Conservation (phyloP, 2,329 filamentous ascomycete species). For the Fonsecaea erecta region DNA sequence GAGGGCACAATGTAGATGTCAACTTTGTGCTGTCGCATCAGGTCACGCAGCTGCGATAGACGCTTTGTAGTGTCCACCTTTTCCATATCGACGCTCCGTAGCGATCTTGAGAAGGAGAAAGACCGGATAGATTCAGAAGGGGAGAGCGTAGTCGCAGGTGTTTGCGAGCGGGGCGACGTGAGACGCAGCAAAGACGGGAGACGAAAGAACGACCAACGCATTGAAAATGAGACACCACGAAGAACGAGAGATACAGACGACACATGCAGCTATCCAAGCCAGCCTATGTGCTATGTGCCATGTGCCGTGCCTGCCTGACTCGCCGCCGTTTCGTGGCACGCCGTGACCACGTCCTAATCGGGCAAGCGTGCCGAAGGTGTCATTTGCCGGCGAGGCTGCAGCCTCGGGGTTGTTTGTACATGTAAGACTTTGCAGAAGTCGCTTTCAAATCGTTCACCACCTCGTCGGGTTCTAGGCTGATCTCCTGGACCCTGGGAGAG, state of each 20-base stretch:
- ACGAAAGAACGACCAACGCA: constrained; percentile 35
- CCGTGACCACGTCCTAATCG: background rate
- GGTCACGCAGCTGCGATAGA: constrained; percentile 73
- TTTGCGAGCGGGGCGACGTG: constrained; percentile 17
- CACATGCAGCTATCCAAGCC: background rate
- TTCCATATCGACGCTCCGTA: constrained; percentile 66
- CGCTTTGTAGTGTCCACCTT: constrained; percentile 77
- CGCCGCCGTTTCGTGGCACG: background rate
- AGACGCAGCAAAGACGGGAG: constrained; percentile 30
- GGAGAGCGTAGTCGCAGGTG: background rate
- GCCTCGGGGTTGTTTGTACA: background rate
- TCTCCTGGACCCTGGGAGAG: background rate
- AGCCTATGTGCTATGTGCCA: constrained; percentile 4
- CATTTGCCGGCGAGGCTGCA: constrained; percentile 2
- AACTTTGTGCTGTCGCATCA: constrained; percentile 86
- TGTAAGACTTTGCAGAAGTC: background rate
- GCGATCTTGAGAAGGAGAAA: constrained; percentile 46
- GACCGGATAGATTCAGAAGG: constrained; percentile 41
- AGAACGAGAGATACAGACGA: constrained; percentile 1
- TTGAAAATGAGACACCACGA: constrained; percentile 20
- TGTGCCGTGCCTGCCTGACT: background rate
- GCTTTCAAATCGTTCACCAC: background rate
- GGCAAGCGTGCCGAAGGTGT: background rate
- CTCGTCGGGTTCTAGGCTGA: background rate
- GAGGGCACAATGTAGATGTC: constrained; percentile 96